Conservation (phyloP, 768 basidiomycete genomes). For the Boletus barrowsii region DNA sequence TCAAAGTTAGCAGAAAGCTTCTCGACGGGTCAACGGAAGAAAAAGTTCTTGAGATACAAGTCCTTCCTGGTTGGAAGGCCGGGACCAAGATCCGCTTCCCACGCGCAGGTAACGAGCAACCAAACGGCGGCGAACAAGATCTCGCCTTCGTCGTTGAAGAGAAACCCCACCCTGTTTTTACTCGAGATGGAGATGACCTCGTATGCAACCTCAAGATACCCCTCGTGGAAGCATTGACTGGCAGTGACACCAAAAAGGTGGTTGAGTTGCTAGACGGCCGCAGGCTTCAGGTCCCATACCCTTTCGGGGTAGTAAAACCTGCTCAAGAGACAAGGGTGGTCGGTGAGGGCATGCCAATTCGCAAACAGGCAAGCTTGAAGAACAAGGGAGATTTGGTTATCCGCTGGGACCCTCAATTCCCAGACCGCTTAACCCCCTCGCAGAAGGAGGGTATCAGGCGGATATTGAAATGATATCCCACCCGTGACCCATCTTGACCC, state of each 20-base stretch:
- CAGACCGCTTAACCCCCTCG: constrained; percentile 62
- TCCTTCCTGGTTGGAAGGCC: constrained; percentile 91
- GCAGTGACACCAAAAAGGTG: constrained; percentile 48
- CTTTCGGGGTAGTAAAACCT: constrained; percentile 69
- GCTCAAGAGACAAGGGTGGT: constrained; percentile 65
- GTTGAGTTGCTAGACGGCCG: constrained; percentile 80
- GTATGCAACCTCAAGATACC: constrained; percentile 57
- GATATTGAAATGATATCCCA: constrained; percentile 43
- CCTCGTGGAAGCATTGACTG: constrained; percentile 80
- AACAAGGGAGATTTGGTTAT: constrained; percentile 84
- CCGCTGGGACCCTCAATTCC: constrained; percentile 84
- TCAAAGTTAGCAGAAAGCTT: constrained; percentile 78
- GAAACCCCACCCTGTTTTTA: constrained; percentile 78
- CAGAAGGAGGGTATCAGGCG: constrained; percentile 83
- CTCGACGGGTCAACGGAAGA: constrained; percentile 78
- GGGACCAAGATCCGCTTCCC: constrained; percentile 94
- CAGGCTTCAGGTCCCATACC: constrained; percentile 64
- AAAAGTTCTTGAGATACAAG: constrained; percentile 76
- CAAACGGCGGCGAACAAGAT: constrained; percentile 70
- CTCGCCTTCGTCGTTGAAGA: constrained; percentile 98
- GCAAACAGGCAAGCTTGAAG: constrained; percentile 67
- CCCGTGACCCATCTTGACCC: background rate
- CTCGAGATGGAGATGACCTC: constrained; percentile 81
- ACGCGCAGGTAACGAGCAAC: constrained; percentile 77
- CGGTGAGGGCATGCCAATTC: constrained; percentile 90